Evolutionary conservation across 345 rosid species (phyloP).

Genomic region (Camelina sativa): DNA sequence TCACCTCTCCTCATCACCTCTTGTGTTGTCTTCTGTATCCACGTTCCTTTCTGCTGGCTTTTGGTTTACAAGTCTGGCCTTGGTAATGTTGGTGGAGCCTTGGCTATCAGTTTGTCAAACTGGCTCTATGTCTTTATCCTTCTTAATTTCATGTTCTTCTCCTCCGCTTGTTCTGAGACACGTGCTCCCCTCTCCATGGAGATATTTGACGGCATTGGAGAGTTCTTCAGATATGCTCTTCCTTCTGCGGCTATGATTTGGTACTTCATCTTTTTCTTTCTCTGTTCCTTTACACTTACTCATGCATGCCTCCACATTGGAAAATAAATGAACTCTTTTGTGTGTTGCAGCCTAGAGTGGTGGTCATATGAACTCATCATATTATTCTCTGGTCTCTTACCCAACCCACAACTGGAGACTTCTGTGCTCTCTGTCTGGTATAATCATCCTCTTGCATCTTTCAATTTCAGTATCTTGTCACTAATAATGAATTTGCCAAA

Average conservation of each 20-base stretch:
- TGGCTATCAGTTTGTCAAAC: slow-evolving; percentile 56
- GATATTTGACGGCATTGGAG: slow-evolving; percentile 53
- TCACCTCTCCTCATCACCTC: slow-evolving; percentile 57
- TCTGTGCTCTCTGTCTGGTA: slow-evolving; percentile 82
- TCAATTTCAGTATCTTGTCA: slow-evolving; percentile 1
- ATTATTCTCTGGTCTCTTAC: slow-evolving; percentile 78
- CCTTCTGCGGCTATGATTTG: slow-evolving; percentile 77
- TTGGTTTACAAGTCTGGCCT: slow-evolving; percentile 59
- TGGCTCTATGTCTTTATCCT: slow-evolving; percentile 61
- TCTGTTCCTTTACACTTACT: slow-evolving; percentile 1
- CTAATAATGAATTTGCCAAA: background rate
- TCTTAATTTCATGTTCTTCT: slow-evolving; percentile 51
- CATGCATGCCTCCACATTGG: background rate
- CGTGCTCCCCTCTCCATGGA: slow-evolving; percentile 53
- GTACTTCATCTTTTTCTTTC: slow-evolving; percentile 40
- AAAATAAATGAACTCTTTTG: background rate
- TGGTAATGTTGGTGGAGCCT: slow-evolving; percentile 58
- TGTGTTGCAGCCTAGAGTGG: slow-evolving; percentile 77
- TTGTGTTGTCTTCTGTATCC: slow-evolving; percentile 49
- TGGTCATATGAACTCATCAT: slow-evolving; percentile 89
- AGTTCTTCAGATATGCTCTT: slow-evolving; percentile 67
- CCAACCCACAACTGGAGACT: slow-evolving; percentile 83
- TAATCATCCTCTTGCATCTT: slow-evolving; percentile 16
- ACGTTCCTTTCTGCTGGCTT: slow-evolving; percentile 60
- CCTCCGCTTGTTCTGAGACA: slow-evolving; percentile 53